Base-by-base conservation (phyloP, 1,139 yeast species). In the Candida sp. region DNA sequence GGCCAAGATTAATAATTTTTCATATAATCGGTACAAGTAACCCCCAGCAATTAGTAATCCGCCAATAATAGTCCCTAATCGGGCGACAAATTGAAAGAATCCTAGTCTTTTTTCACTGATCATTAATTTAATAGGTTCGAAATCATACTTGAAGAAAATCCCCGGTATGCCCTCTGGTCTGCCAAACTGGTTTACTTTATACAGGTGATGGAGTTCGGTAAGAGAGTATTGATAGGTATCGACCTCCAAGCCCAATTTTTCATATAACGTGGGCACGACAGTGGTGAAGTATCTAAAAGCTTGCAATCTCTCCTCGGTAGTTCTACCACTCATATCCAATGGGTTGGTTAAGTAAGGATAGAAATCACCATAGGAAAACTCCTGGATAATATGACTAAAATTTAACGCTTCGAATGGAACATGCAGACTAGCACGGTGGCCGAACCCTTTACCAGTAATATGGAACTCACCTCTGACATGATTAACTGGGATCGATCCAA, bases 181-280 rank as follows among this genome's bases (percentile, higher is more conserved):
- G 4, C 51, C 46, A 5, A 52, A 49, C 21, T 57, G 54, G 42
- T 61, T 60, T 23, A 57, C 56, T n/a, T 46, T 43, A 40, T 55
- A 50, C 3, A 46, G 58, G 21, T 47, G 55, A 48, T 64, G 73
- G 41, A 73, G 75, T 55, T 83, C 87, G 8, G 87, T 82, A 29
- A 89, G 77, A 0, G 97, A 84, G 62, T 88, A 93, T 63, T 91
- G 98, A 57, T 86, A 85, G 5, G 99, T 90, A 46, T 85, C 85
- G 11, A 93, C 72, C 22, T 68, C 74, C 9, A 83, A 71, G 3
- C 97, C 96, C 44, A 89, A 68, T 53, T 85, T 82, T 45, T 75
- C 76, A 58, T 84, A 90, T 4, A 75, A 62, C 0, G 97, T 89
- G 8, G 99, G 97, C 4, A 95, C 95, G 7, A 93, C 88, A 22